Evolutionary conservation across 257 asterid genomes (phyloP), one percentile per base, ranked within the genome.

Genomic region (Voacanga thouarsii): DNA sequence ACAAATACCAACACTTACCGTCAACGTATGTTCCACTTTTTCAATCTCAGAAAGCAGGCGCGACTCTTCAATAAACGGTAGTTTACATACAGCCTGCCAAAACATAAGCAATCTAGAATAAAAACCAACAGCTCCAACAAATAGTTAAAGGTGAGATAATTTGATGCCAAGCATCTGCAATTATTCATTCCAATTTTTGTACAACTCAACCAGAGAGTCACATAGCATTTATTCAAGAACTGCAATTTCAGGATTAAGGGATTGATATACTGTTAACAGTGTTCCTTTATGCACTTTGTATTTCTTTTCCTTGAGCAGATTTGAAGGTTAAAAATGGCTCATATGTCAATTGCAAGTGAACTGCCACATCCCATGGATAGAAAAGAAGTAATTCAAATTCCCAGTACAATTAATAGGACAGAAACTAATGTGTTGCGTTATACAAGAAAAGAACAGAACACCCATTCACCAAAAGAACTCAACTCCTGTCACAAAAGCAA

Each of bases 31-130:
- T 79, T 90, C 92, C 79, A 86, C 88, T 78, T 87, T 87, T 75
- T 85, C 82, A 76, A 89, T 83, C 86, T 87, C 92, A 8, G 84
- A 24, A 14, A 90, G 92, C 85, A 90, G 93, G 26, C 92, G 92
- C 59, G 44, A 64, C 81, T 89, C 93, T 11, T 90, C 87, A 9
- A 90, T 87, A 76, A 90, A 90, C 78, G 96, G 96, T 79, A 90
- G 78, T 82, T 82, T 87, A 81, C 92, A 86, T 30, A 90, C 83
- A 72, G 89, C 96, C 93, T 90, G 88, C 28, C 76, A 83, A 72
- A 75, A 71, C 74, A 76, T 55, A 78, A 72, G 77, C 75, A 63
- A 74, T 65, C 55, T 70, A 33, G 15, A 41, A 39, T 47, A 78
- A 59, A 59, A 74, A 45, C 60, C 33, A 72, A 80, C 65, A 47